Evolutionary conservation across 257 asterid genomes (phyloP), one percentile per base, ranked within the genome.

Genomic region (Plantago major): DNA sequence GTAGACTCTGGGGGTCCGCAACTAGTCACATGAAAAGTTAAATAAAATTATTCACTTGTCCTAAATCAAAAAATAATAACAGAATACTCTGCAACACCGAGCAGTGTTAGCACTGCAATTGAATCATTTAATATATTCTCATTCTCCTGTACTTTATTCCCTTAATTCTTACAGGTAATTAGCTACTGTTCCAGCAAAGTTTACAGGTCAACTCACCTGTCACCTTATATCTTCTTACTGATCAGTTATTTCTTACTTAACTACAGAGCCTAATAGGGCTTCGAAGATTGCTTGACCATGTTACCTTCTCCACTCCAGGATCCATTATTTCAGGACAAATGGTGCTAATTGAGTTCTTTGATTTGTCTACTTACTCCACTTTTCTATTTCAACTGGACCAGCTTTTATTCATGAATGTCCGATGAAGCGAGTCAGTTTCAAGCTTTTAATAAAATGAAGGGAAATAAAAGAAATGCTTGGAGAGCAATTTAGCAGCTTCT

Each of bases 1-100:
- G 83, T 70, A 93, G 73, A 73, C 81, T 87, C 75, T 93, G 99
- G 62, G 97, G 95, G 59, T 93, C 99, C 14, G 88, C 89, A 76
- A 86, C 97, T 93, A 86, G 55, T 72, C 63, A 50, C 66, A 68
- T 55, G 64, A 30, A 74, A 52, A 22, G 56, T 73, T 33, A 22
- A 45, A 55, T 53, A 45, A 18, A 45, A 40, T 62, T 40, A 46
- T 59, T 48, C 28, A 73, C 37, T 30, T 10, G 42, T 26, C 46
- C 42, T 68, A 66, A 17, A 26, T 46, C 17, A 33, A 46, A 66
- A 62, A 64, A 4, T 55, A 46, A 47, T 22, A 46, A 56, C 53
- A 33, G 55, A 52, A 44, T 50, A 52, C 40, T 59, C 47, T 57
- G 60, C 65, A 48, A 26, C 47, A 50, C 59, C 30, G 13, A 62